Percentiles rank a stretch among this genome's conserved stretches.
These are phyloP conservation scores for Suillus plorans DNA, from an alignment of 768 basidiomycete species.

Conservation along the genomic window DNA sequence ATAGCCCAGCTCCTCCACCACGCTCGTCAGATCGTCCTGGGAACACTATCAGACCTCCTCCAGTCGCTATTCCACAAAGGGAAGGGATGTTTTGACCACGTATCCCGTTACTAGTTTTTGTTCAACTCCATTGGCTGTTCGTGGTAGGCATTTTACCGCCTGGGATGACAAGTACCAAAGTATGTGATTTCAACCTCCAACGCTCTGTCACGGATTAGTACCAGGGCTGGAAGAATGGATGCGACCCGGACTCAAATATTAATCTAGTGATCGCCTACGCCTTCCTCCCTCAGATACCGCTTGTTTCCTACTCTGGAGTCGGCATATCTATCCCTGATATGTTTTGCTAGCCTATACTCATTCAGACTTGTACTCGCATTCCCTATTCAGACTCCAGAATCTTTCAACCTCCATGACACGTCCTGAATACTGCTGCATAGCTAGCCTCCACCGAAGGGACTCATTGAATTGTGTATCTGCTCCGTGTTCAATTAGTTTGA, in stretches of 20 bases:
- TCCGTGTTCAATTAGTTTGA: not conserved
- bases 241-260: not conserved
- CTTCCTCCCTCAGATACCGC: not conserved
- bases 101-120: not conserved
- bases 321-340: not conserved
- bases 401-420: not conserved
- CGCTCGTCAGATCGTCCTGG: conserved; percentile 67
- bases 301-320: not conserved
- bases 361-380: not conserved
- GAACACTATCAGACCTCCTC: conserved; percentile 50
- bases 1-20: conserved; percentile 58
- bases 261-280: not conserved
- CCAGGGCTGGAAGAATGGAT: not conserved
- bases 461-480: not conserved
- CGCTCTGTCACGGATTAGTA: not conserved
- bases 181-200: not conserved
- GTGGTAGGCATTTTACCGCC: not conserved
- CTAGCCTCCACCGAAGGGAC: not conserved
- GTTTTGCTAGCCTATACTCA: not conserved
- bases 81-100: conserved; percentile 61
- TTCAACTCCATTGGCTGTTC: not conserved
- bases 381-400: not conserved
- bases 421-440: not conserved
- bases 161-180: not conserved
- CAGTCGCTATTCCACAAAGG: conserved; percentile 51